These are phyloP conservation scores for Hyaloperonospora arabidopsidis DNA, from an alignment of 352 stramenopile genomes.

Conservation along the genomic window DNA sequence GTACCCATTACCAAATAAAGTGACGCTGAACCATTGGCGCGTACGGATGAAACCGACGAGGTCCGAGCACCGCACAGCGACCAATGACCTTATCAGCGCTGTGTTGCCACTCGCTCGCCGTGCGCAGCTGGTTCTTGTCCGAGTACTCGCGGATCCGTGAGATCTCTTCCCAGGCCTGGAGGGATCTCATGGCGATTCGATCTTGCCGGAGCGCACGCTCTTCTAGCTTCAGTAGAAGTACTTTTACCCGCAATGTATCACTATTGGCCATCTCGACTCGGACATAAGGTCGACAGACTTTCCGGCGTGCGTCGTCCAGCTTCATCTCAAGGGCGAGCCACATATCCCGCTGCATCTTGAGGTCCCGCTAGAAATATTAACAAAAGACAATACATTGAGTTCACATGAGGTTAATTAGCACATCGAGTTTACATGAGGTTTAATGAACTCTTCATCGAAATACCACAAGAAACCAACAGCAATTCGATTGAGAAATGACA, in stretches of 20 bases:
- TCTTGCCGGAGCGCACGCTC: constrained; percentile 26
- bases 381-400: constrained; percentile 5
- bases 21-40: constrained; percentile 15
- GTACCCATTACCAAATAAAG: constrained; percentile 37
- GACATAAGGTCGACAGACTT: constrained; percentile 16
- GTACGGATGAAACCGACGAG: constrained; percentile 25
- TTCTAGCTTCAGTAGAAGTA: constrained; percentile 18
- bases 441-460: too few relatives aligned
- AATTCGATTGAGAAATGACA: too few relatives aligned
- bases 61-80: constrained; percentile 9
- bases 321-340: constrained; percentile 31
- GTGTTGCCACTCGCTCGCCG: constrained; percentile 31
- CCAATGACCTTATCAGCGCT: constrained; percentile 32
- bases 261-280: not conserved
- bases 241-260: constrained; percentile 6
- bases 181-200: constrained; percentile 19
- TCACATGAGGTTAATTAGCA: not conserved
- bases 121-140: constrained; percentile 28
- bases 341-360: constrained; percentile 22
- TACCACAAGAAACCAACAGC: too few relatives aligned
- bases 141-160: constrained; percentile 33
- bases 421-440: not conserved
- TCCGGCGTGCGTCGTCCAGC: constrained; percentile 14
- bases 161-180: constrained; percentile 20
- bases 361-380: constrained; percentile 16